Percentiles rank a stretch among this genome's conserved stretches.
These are phyloP conservation scores for Raddia guianensis DNA, from an alignment of 176 grass and related monocot genomes.

Conservation along the genomic window DNA sequence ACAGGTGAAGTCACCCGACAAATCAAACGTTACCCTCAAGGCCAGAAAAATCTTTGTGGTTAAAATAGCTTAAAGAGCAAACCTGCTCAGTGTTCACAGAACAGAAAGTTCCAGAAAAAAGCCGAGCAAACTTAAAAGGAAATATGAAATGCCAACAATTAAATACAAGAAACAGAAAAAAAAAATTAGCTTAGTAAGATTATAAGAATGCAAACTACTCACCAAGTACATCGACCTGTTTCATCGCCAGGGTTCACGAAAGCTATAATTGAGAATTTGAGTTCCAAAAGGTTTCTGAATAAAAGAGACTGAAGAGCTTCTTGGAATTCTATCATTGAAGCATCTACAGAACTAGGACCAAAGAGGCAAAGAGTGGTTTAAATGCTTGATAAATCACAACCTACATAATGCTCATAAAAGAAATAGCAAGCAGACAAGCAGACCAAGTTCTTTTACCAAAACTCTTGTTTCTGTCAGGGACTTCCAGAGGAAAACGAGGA, in stretches of 20 bases:
- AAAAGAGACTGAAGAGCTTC: not conserved
- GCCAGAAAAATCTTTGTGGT: slow-evolving; percentile 1
- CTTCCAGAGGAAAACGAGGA: not conserved
- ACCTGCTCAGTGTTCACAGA: not conserved
- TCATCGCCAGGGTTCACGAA: not conserved
- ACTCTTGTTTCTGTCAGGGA: not conserved
- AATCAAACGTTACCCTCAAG: not conserved
- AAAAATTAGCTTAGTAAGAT: not conserved
- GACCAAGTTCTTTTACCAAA: not conserved
- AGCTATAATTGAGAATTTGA: slow-evolving; percentile 1
- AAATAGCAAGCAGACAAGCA: not conserved
- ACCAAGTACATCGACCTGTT: not conserved
- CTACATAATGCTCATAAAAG: slow-evolving; percentile 2
- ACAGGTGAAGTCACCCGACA: slow-evolving; percentile 11
- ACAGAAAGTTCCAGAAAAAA: not conserved
- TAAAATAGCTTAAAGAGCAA: slow-evolving; percentile 5
- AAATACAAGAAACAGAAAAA: not conserved
- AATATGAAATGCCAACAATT: slow-evolving; percentile 9
- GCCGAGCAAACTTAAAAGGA: not conserved
- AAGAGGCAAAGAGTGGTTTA: not conserved
- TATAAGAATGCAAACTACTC: slow-evolving; percentile 7
- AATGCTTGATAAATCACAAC: not conserved
- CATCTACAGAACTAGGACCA: not conserved
- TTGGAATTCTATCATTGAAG: not conserved
- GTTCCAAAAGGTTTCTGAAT: not conserved